Evolutionary conservation across 2,329 filamentous ascomycete genomes (phyloP), one percentile per base, ranked within the genome.

Genomic region (Coniochaeta sp.): DNA sequence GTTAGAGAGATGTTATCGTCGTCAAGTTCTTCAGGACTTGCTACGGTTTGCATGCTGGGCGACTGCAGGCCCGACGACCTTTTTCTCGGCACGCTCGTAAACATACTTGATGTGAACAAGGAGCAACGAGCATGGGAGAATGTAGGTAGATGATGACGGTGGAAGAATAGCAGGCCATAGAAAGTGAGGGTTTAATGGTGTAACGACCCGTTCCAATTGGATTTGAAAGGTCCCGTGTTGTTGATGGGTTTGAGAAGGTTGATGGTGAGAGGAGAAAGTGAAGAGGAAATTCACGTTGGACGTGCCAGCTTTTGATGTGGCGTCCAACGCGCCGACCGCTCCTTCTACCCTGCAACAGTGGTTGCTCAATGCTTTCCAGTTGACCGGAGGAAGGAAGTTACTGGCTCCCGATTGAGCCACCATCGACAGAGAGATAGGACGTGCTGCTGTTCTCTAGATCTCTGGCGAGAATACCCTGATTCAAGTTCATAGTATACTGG

Each of bases 1-100:
- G 78, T 82, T 47, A 85, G 61, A 1, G 85, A 88, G 43, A 87
- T 79, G 26, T 72, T 68, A 63, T 83, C 77, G 57, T 83, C 78
- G 34, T 81, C 78, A 9, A 12, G 8, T 55, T 71, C 70, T 5
- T 64, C 66, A 38, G 22, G 47, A 52, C 47, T 52, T 12, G 47
- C 22, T 17, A 26, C 47, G 26, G 47, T 28, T 14, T 24, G 14
- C 8, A 24, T 24, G 26, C 3, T 22, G n/a, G n/a, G 28, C 33
- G 33, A 19, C 54, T 31, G 54, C 7, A 17, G 8, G 54, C 59
- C 63, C n/a, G 38, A 44, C 7, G 57, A 26, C 40, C 11, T 26
- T 40, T 47, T 47, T 14, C 54, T 44, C 5, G 34, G 40, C 19
- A 59, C 36, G n/a, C 56, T 40, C 34, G 62, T 64, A 44, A 62